These are phyloP conservation scores for Trichoderma oligosporum DNA, from an alignment of 2,329 filamentous ascomycete species.

Conservation along the genomic window DNA sequence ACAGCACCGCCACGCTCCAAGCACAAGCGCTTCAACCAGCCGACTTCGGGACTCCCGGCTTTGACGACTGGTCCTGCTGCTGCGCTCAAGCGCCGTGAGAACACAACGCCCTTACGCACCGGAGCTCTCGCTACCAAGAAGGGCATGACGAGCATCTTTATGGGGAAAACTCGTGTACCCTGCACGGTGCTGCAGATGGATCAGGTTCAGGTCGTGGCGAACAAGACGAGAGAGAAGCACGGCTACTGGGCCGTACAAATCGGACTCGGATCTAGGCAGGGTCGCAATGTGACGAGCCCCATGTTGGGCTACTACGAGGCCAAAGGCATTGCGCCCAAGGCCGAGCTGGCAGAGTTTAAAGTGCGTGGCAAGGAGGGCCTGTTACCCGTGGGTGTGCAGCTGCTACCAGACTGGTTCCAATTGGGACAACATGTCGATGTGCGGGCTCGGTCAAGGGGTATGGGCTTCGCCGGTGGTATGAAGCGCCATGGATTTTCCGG, in stretches of 20 bases:
- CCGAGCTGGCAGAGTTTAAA: slow-evolving; percentile 79
- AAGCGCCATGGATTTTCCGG: slow-evolving; percentile 89
- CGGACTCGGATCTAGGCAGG: slow-evolving; percentile 69
- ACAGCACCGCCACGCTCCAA: slow-evolving; percentile 51
- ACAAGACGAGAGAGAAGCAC: slow-evolving; percentile 75
- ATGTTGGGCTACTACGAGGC: slow-evolving; percentile 83
- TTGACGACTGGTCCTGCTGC: slow-evolving; percentile 58
- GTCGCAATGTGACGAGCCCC: slow-evolving; percentile 74
- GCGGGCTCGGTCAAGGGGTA: slow-evolving; percentile 72
- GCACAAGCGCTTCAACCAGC: slow-evolving; percentile 59
- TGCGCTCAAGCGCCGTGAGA: slow-evolving; percentile 55
- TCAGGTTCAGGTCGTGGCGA: slow-evolving; percentile 80
- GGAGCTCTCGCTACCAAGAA: slow-evolving; percentile 86
- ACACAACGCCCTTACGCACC: slow-evolving; percentile 63
- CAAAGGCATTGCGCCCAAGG: slow-evolving; percentile 78
- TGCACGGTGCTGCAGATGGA: slow-evolving; percentile 95
- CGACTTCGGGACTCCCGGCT: slow-evolving; percentile 51
- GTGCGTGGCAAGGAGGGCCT: slow-evolving; percentile 72
- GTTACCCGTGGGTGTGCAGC: slow-evolving; percentile 67
- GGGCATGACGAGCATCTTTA: slow-evolving; percentile 91
- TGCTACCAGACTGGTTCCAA: slow-evolving; percentile 87
- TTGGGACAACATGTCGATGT: slow-evolving; percentile 89
- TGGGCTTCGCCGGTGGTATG: slow-evolving; percentile 97
- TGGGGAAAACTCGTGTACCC: slow-evolving; percentile 70
- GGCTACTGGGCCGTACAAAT: slow-evolving; percentile 95